Base-by-base conservation (phyloP, 1,284 basidiomycete genomes). In the Ustilago vetiveriae region DNA sequence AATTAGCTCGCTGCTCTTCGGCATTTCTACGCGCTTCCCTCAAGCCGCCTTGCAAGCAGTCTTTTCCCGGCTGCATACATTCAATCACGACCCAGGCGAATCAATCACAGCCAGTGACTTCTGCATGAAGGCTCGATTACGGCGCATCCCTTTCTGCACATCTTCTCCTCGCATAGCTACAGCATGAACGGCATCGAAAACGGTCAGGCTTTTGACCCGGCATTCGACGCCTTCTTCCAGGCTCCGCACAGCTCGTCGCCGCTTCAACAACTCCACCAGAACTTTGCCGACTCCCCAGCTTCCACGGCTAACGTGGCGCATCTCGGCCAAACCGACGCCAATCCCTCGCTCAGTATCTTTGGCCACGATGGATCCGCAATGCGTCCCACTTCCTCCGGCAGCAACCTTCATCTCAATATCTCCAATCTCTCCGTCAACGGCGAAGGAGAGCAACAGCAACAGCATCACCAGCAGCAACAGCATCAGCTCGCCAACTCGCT, bases 121-220 rank as follows among this genome's bases (percentile, higher is more conserved):
- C n/a, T 35, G 44, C 17, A 46, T 46, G 44, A 11, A 27, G 44
- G 10, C 24, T 16, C 6, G 4, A 16, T 17, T 22, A 2, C 22
- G 19, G n/a, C 27, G 14, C 11, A 33, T 19, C 21, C 6, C 24
- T 16, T 14, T 26, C 29, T n/a, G 35, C 30, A 16, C 17, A 6
- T 33, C 32, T 41, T 17, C 13, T 7, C 10, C n/a, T n/a, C 6
- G 14, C 43, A 29, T 22, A 46, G 30, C 36, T 27, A 29, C 49
- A 47, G 11, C 42, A 70, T 70, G 67, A 70, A 70, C 56, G 67
- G 67, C 37, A 59, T 65, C 26, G 67, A 70, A 38, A 54, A 59
- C 40, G 67, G 55, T 40, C 67, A 70, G 44, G 42, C 35, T 3
- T 70, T 70, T 35, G 67, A 70, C 38, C 51, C 67, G 17, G 55